phyloP scores from a whole-genome alignment of 2,329 filamentous ascomycete genomes.

The Colletotrichum cereale region DNA sequence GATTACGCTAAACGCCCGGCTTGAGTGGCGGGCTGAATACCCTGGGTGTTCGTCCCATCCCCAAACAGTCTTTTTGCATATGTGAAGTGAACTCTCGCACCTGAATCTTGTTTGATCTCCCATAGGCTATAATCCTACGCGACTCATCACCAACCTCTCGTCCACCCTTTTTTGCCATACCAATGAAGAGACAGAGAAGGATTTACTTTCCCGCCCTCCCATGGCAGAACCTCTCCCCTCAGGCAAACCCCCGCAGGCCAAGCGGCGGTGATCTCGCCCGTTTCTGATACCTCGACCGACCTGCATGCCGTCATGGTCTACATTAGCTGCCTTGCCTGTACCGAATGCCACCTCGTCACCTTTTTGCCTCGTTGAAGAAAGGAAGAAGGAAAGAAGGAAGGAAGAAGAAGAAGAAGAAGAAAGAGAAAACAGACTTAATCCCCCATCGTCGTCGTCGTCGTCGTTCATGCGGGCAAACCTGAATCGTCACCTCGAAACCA shows the following conservation, averaged over 20 bases:
- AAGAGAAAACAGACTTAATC: background rate
- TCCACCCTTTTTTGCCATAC: background rate
- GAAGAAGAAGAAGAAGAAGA: background rate
- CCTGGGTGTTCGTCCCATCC: conserved; percentile 1
- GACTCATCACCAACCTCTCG: background rate
- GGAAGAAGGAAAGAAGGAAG: background rate
- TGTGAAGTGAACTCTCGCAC: background rate
- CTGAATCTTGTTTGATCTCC: background rate
- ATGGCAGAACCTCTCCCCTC: conserved; percentile 6
- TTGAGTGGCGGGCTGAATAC: background rate
- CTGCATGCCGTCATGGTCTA: conserved; percentile 33
- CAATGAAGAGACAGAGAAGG: too few species aligned
- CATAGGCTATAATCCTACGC: background rate
- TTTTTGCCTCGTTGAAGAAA: background rate
- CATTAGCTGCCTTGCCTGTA: background rate
- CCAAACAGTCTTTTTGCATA: background rate
- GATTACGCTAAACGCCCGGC: background rate
- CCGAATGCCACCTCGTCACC: background rate
- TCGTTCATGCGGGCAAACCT: conserved; percentile 26
- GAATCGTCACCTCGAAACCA: conserved; percentile 6
- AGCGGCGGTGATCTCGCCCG: conserved; percentile 31
- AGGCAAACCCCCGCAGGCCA: conserved; percentile 7
- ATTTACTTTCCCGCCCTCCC: background rate
- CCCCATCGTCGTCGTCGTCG: background rate
- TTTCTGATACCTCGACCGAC: conserved; percentile 17